phyloP scores from a whole-genome alignment of 805 yeast genomes.

The Saccharomycopsis malanga region DNA sequence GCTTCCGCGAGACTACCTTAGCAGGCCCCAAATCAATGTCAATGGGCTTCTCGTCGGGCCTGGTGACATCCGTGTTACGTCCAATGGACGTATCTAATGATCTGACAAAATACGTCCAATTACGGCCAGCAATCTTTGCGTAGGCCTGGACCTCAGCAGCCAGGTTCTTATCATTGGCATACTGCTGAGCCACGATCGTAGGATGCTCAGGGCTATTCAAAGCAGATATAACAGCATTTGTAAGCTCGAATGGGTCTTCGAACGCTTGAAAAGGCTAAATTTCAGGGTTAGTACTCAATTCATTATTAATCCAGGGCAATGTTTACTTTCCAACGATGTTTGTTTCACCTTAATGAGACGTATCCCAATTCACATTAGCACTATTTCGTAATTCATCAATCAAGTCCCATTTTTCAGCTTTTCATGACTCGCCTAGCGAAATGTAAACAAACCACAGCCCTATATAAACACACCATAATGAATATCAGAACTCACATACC shows the following conservation, averaged over 20 bases:
- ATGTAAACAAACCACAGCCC: too few species aligned
- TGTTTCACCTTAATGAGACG: too few species aligned
- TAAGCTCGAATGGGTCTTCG: slow-evolving; percentile 56
- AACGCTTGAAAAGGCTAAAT: slow-evolving; percentile 25
- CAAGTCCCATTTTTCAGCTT: too few species aligned
- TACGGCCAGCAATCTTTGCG: slow-evolving; percentile 88
- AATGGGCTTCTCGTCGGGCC: slow-evolving; percentile 25
- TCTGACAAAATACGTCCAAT: slow-evolving; percentile 94
- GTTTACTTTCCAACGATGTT: background rate
- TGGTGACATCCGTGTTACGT: slow-evolving; percentile 53
- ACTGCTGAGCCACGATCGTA: slow-evolving; percentile 66
- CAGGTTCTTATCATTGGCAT: slow-evolving; percentile 62
- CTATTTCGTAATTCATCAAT: too few species aligned
- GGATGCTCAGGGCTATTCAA: slow-evolving; percentile 65
- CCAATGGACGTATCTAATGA: slow-evolving; percentile 72
- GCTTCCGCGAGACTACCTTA: slow-evolving; percentile 89
- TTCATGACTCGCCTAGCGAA: too few species aligned
- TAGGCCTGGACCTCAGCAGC: slow-evolving; percentile 88
- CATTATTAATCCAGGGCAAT: background rate
- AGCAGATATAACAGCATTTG: slow-evolving; percentile 67
- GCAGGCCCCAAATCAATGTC: slow-evolving; percentile 96
- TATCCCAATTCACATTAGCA: too few species aligned
- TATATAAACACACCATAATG: too few species aligned
- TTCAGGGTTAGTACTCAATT: background rate
- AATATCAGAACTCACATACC: too few species aligned